Base-by-base conservation (phyloP, 106 monocot species). In the Dactylorhiza incarnata region DNA sequence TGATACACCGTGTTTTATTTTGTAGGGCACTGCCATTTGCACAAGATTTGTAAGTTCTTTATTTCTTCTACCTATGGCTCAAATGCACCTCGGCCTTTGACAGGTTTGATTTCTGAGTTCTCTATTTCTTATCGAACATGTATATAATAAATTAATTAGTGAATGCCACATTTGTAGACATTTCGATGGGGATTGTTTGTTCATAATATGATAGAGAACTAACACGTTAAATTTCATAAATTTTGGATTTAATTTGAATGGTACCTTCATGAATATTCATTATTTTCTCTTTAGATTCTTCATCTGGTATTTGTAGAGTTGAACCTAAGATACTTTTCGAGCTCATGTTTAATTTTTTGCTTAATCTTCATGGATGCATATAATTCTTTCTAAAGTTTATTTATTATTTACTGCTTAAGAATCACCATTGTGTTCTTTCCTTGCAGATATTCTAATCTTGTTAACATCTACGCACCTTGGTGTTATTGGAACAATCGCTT, bases 401-500 rank as follows among this genome's bases (percentile, higher is more conserved):
- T 59, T 17, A 68, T 2, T 68, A 45, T 45, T 68, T 7, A 13
- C 45, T 9, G 6, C 68, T 68, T 68, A 45, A 16, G 45, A 68
- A 68, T 71, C 22, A 71, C 48, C 48, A 9, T 71, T 71, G 12
- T 71, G 48, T 53, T 74, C 8, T 25, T 67, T 25, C 68, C 77
- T 71, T 83, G 77, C 89, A 97, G 97, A 84, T 72, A 94, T 81
- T 14, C 81, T 68, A 91, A 94, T 82, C 81, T 97, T 82, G 97
- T 85, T 66, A 97, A 97, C 74, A 94, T 97, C 75, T 97, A 83
- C 89, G 97, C 93, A 43, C 97, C 97, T 72, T 97, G 97, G 97
- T 97, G 97, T 81, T 91, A 88, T 72, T 97, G 97, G 97, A 97
- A 91, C 86, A 97, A 91, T 80, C 93, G 91, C 54, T 79, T 97